phyloP scores from a whole-genome alignment of 2,329 filamentous ascomycete genomes.

The Neonectria neomacrospora region DNA sequence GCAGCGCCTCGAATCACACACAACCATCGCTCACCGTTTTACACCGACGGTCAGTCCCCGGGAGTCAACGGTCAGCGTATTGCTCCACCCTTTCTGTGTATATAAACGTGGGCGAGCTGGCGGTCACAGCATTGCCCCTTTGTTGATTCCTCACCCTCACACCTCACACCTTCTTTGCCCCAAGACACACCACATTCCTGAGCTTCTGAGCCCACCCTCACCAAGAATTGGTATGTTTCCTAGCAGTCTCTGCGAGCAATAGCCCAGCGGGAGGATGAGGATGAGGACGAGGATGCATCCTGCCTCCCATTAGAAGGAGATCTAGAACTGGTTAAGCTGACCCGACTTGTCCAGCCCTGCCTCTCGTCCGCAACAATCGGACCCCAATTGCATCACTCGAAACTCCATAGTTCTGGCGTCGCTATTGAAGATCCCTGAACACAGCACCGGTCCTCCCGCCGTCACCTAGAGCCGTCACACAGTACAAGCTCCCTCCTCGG shows the following conservation, averaged over 20 bases:
- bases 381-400: slow-evolving; percentile 35
- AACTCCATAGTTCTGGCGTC: slow-evolving; percentile 41
- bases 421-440: slow-evolving; percentile 43
- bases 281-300: not conserved
- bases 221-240: slow-evolving; percentile 33
- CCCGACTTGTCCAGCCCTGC: not conserved
- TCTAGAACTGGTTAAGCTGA: slow-evolving; percentile 21
- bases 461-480: slow-evolving; percentile 32
- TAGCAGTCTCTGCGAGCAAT: slow-evolving; percentile 5
- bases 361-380: slow-evolving; percentile 25
- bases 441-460: slow-evolving; percentile 37
- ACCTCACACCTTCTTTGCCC: slow-evolving; percentile 6
- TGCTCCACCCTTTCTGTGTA: slow-evolving; percentile 37
- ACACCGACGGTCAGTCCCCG: slow-evolving; percentile 41
- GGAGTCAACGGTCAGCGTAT: slow-evolving; percentile 34
- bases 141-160: slow-evolving; percentile 33
- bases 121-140: slow-evolving; percentile 18
- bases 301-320: slow-evolving; percentile 8
- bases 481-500: slow-evolving; percentile 12
- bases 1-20: slow-evolving; percentile 16
- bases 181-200: slow-evolving; percentile 25
- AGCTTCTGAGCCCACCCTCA: not conserved
- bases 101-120: slow-evolving; percentile 35
- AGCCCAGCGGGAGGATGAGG: slow-evolving; percentile 4
- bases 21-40: slow-evolving; percentile 36